Evolutionary conservation across 2,329 filamentous ascomycete genomes (phyloP).

Genomic region (Trichoderma arundinaceum): DNA sequence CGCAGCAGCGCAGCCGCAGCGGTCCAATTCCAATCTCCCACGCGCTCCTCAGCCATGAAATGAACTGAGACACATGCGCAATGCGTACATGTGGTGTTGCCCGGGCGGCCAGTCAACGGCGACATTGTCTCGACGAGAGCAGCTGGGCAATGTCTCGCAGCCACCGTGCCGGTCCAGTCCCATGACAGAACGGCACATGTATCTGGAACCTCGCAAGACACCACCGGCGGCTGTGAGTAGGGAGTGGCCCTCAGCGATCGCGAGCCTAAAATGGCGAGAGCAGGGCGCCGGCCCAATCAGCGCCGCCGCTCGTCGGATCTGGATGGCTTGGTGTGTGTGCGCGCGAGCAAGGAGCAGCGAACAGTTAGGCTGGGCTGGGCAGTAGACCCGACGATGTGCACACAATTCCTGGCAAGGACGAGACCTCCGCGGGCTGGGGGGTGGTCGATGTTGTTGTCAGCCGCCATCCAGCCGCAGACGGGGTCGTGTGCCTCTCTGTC

Average conservation of each 20-base stretch:
- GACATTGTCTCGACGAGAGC: conserved; percentile 12
- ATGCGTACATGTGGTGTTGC: conserved; percentile 10
- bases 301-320: conserved; percentile 9
- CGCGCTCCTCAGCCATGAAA: conserved; percentile 10
- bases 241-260: conserved; percentile 28
- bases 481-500: conserved; percentile 24
- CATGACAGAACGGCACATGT: conserved; percentile 30
- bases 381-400: conserved; percentile 11
- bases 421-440: conserved; percentile 24
- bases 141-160: conserved; percentile 32
- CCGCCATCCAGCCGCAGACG: conserved; percentile 11
- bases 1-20: conserved; percentile 15
- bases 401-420: not conserved
- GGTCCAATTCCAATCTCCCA: conserved; percentile 9
- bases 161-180: conserved; percentile 25
- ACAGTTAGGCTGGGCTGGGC: conserved; percentile 14
- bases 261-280: conserved; percentile 24
- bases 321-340: conserved; percentile 21
- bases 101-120: conserved; percentile 23
- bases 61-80: conserved; percentile 13
- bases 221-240: conserved; percentile 21
- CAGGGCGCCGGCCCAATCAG: conserved; percentile 22
- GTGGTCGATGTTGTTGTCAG: conserved; percentile 22
- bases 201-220: conserved; percentile 24
- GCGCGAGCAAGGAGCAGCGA: conserved; percentile 17